Conservation (phyloP, 352 stramenopile species). For the Phytophthora megakarya region DNA sequence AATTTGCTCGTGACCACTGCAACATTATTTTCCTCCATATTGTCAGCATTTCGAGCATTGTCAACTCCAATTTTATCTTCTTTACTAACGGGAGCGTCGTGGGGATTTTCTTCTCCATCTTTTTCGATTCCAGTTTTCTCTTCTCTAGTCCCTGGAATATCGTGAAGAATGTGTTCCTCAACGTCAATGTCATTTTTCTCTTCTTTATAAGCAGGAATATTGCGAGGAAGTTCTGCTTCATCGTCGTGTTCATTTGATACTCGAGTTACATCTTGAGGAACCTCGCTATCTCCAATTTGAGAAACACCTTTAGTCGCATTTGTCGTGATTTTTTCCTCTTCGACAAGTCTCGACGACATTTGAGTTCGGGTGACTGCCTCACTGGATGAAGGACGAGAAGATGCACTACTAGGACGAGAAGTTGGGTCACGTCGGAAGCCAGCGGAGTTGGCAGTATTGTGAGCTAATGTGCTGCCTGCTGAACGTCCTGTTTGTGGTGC, state of each 20-base stretch:
- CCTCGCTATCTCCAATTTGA: background rate
- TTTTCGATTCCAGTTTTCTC: background rate
- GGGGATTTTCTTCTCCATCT: background rate
- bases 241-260: background rate
- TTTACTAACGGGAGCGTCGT: background rate
- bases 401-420: conserved; percentile 13
- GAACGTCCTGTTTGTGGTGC: conserved; percentile 10
- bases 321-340: conserved; percentile 1
- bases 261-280: background rate
- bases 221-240: background rate
- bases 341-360: conserved; percentile 13
- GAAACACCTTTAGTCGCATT: background rate
- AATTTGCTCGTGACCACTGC: background rate
- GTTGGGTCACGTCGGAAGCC: background rate
- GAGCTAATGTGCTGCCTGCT: conserved; percentile 1
- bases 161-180: too few species aligned
- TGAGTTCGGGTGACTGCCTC: conserved; percentile 12
- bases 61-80: background rate
- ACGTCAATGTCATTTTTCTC: background rate
- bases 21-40: background rate
- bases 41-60: background rate
- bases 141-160: background rate
- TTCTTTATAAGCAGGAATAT: background rate
- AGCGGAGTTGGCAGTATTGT: background rate
- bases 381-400: conserved; percentile 26